These are phyloP conservation scores for Xylaria hypoxylon DNA, from an alignment of 2,329 filamentous ascomycete species.

Conservation along the genomic window DNA sequence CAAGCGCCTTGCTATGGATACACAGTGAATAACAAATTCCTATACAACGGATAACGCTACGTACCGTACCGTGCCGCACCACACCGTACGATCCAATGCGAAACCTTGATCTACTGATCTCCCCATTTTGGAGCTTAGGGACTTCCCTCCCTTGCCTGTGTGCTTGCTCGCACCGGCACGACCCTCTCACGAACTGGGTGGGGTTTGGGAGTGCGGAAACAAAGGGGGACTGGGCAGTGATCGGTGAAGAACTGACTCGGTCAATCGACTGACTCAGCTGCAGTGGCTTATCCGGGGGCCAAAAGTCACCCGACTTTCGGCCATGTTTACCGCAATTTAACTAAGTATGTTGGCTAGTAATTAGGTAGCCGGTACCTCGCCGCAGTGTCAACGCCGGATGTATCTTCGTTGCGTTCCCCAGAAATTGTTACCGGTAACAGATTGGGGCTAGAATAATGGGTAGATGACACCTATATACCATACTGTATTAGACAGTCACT, in stretches of 20 bases:
- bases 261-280: background rate
- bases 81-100: conserved; percentile 19
- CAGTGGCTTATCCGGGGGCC: background rate
- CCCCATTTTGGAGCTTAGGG: conserved; percentile 18
- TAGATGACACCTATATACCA: background rate
- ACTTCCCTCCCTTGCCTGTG: conserved; percentile 2
- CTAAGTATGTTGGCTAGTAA: conserved; percentile 2
- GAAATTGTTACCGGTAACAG: conserved; percentile 1
- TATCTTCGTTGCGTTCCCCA: background rate
- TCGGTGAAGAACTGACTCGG: conserved; percentile 15
- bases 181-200: conserved; percentile 8
- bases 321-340: background rate
- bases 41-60: conserved; percentile 44
- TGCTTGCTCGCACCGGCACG: conserved; percentile 25
- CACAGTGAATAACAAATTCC: conserved; percentile 28
- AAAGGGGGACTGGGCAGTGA: background rate
- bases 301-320: background rate
- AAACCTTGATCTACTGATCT: conserved; percentile 26
- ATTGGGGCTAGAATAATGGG: background rate
- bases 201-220: background rate
- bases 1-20: conserved; percentile 28
- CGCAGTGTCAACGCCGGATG: background rate
- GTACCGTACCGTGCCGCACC: conserved; percentile 47
- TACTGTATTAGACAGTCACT: background rate
- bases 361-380: background rate